Evolutionary conservation across 1,139 yeast species (phyloP).

Genomic region (Kodamaea arcana): DNA sequence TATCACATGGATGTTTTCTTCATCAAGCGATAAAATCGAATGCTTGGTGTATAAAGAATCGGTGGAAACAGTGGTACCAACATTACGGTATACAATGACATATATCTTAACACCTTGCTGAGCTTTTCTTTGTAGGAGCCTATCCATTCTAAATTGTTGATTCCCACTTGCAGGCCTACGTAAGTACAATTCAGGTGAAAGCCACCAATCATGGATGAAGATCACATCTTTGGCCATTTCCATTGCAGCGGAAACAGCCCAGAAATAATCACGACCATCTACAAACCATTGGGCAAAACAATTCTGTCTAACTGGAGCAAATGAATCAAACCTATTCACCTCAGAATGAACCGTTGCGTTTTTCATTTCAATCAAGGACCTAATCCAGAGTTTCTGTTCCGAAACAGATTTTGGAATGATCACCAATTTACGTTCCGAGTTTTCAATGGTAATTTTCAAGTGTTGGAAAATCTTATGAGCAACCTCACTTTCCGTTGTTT

Average conservation of each 20-base stretch:
- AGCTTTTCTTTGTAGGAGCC: constrained; percentile 84
- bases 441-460: constrained; percentile 63
- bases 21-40: constrained; percentile 77
- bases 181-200: constrained; percentile 87
- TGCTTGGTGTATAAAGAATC: constrained; percentile 95
- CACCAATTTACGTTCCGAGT: constrained; percentile 73
- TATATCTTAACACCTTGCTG: constrained; percentile 92
- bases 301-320: constrained; percentile 84
- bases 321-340: constrained; percentile 75
- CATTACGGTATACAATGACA: constrained; percentile 91
- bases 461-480: constrained; percentile 34
- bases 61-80: constrained; percentile 87
- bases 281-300: constrained; percentile 96
- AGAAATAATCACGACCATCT: constrained; percentile 92
- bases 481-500: constrained; percentile 18
- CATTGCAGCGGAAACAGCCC: constrained; percentile 92
- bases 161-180: constrained; percentile 94
- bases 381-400: constrained; percentile 73
- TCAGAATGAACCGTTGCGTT: constrained; percentile 67
- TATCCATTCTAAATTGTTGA: constrained; percentile 89
- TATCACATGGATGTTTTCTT: constrained; percentile 79
- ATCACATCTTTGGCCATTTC: constrained; percentile 93
- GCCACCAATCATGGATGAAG: constrained; percentile 98
- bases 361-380: constrained; percentile 68
- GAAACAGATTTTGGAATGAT: constrained; percentile 69